A percentile compares a stretch with the other conserved stretches of the same genome.
Conservation (phyloP, 2,329 filamentous ascomycete species). For the Stagonosporopsis cucurbitacearum region DNA sequence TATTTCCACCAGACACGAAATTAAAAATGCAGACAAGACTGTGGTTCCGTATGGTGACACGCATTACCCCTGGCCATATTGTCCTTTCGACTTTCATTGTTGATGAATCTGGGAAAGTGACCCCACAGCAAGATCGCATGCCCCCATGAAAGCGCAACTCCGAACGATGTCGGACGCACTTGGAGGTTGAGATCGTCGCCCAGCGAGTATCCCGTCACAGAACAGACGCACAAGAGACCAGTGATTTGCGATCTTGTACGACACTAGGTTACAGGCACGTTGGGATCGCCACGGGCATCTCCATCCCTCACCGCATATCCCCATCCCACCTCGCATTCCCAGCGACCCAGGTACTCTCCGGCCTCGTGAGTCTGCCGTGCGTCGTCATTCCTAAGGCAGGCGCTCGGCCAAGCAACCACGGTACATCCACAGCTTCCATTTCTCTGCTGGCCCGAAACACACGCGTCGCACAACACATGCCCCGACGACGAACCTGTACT, state of each 20-base stretch:
- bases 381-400: neutral
- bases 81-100: too few species aligned
- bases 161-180: neutral
- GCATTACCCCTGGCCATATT: too few species aligned
- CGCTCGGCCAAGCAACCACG: neutral
- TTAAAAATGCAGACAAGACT: too few species aligned
- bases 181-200: neutral
- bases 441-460: neutral
- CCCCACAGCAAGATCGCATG: neutral
- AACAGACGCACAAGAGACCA: neutral
- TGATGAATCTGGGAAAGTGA: too few species aligned
- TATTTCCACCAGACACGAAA: neutral
- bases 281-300: conserved; percentile 1
- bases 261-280: conserved; percentile 3
- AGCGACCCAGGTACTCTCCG: neutral
- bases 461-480: neutral
- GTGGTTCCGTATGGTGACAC: too few species aligned
- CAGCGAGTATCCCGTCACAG: neutral
- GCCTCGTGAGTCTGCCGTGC: conserved; percentile 3
- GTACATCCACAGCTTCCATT: neutral
- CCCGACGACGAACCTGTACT: neutral
- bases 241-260: conserved; percentile 5
- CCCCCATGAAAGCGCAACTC: neutral
- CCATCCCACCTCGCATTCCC: neutral
- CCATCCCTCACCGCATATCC: neutral